phyloP scores from a whole-genome alignment of 2,329 filamentous ascomycete species.

The Aureobasidium sp. region DNA sequence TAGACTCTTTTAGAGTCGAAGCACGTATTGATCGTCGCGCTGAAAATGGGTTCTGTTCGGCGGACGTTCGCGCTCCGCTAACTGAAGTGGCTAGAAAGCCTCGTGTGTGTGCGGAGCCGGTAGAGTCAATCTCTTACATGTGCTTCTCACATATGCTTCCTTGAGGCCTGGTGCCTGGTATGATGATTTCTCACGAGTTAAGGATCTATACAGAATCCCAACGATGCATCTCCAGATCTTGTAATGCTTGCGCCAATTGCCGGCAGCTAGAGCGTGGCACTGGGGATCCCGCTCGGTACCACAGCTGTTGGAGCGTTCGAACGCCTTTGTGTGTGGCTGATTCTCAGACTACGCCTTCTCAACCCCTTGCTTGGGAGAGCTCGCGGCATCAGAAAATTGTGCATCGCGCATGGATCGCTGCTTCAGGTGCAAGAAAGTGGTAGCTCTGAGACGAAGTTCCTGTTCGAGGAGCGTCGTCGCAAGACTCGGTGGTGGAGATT shows the following conservation, averaged over 20 bases:
- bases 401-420: background rate
- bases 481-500: background rate
- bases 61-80: background rate
- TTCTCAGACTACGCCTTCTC: background rate
- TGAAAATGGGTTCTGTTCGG: background rate
- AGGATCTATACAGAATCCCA: background rate
- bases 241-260: background rate
- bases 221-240: background rate
- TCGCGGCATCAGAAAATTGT: background rate
- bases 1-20: conserved; percentile 7
- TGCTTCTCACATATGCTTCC: background rate
- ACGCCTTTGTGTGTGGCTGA: conserved; percentile 9
- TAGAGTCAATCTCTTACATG: background rate
- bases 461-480: background rate
- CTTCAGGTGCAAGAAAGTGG: background rate
- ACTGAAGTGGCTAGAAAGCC: background rate
- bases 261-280: conserved; percentile 13
- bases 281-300: conserved; percentile 13
- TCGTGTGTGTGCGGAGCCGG: background rate
- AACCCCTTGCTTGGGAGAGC: background rate
- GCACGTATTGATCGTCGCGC: conserved; percentile 8
- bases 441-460: background rate
- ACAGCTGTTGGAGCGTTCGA: conserved; percentile 7
- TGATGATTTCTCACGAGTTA: background rate
- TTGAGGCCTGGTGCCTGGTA: background rate